phyloP scores from a whole-genome alignment of 805 yeast genomes.

The Saccharomycopsis fermentans region DNA sequence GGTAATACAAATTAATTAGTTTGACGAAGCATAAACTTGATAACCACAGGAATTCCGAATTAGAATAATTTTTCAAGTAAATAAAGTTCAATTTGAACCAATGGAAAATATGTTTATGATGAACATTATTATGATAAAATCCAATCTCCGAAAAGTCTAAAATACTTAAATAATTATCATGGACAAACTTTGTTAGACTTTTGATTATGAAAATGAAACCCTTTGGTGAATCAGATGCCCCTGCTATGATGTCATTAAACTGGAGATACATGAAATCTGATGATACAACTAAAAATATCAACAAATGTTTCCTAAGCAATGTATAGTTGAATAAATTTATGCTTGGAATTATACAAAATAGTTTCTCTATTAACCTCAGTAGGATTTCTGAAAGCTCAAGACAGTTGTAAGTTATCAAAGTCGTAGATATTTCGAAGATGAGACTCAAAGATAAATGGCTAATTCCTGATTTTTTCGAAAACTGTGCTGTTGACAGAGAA shows the following conservation, averaged over 20 bases:
- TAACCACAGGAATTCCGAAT: conserved; percentile 8
- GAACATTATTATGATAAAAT: conserved; percentile 4
- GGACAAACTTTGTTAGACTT: not conserved
- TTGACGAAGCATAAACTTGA: not conserved
- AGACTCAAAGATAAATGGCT: not conserved
- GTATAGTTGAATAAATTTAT: conserved; percentile 6
- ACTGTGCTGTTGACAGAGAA: not conserved
- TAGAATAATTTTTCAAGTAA: not conserved
- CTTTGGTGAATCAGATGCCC: not conserved
- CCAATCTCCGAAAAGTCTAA: not conserved
- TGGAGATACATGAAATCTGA: conserved; percentile 1
- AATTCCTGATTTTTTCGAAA: not conserved
- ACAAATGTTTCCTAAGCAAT: conserved; percentile 1
- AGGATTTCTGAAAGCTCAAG: conserved; percentile 1
- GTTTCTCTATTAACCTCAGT: not conserved
- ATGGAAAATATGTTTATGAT: conserved; percentile 1
- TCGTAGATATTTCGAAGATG: conserved; percentile 8
- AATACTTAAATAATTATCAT: not conserved
- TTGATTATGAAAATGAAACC: not conserved
- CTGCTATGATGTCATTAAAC: not conserved
- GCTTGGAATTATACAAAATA: conserved; percentile 2
- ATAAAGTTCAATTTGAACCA: conserved; percentile 13
- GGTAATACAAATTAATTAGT: not conserved
- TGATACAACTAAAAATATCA: conserved; percentile 7
- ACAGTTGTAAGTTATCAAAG: conserved; percentile 1